Evolutionary conservation across 345 rosid species (phyloP).

Genomic region (Excoecaria agallocha): DNA sequence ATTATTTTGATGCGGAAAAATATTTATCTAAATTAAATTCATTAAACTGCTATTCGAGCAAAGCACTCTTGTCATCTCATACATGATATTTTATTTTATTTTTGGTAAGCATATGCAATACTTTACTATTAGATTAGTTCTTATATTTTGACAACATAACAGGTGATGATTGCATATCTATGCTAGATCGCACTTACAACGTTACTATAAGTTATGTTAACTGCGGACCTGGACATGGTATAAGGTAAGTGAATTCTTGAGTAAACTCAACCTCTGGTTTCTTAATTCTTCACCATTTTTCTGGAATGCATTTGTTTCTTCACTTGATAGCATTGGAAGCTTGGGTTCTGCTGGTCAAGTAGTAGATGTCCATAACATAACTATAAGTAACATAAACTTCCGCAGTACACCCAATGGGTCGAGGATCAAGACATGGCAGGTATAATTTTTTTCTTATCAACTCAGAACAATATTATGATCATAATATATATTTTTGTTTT

Average conservation of each 20-base stretch:
- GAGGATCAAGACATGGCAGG: conserved; percentile 44
- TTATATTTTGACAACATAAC: neutral
- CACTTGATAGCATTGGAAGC: conserved; percentile 35
- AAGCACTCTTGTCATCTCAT: too few relatives aligned
- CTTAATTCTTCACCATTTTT: too few relatives aligned
- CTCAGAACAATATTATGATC: too few relatives aligned
- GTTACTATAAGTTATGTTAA: conserved; percentile 21
- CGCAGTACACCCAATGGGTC: conserved; percentile 31
- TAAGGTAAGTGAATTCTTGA: conserved; percentile 27
- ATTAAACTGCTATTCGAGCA: too few relatives aligned
- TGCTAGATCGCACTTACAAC: conserved; percentile 33
- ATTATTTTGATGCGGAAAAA: too few relatives aligned
- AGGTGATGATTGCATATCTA: conserved; percentile 51
- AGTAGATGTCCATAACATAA: conserved; percentile 30
- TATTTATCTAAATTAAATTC: too few relatives aligned
- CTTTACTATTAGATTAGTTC: too few relatives aligned
- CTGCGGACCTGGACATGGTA: conserved; percentile 54
- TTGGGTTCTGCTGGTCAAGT: conserved; percentile 34
- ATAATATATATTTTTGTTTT: too few relatives aligned
- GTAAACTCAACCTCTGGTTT: neutral
- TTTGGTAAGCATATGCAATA: too few relatives aligned
- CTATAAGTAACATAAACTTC: conserved; percentile 21
- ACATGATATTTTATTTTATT: too few relatives aligned
- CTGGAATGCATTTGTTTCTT: neutral
- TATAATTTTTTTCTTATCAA: neutral